Evolutionary conservation across 169 alveolate species (phyloP).

Genomic region (Plasmodium relictum): DNA sequence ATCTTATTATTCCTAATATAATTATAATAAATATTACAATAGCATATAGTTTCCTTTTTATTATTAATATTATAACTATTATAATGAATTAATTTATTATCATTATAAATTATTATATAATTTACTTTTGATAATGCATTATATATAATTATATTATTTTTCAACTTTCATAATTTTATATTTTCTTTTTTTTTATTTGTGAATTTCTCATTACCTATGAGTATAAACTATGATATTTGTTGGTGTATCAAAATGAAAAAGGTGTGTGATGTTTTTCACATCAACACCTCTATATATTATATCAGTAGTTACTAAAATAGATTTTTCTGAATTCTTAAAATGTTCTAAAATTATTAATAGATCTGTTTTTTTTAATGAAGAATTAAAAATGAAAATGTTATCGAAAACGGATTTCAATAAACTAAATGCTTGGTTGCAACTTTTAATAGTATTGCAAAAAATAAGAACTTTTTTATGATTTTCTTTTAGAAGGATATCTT

Average conservation of each 20-base stretch:
- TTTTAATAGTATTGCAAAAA: slow-evolving; percentile 58
- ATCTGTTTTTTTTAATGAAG: slow-evolving; percentile 54
- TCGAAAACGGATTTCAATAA: slow-evolving; percentile 44
- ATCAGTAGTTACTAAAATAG: slow-evolving; percentile 95
- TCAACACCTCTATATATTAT: slow-evolving; percentile 97
- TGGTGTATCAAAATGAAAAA: slow-evolving; percentile 95
- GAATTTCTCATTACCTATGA: slow-evolving; percentile 78
- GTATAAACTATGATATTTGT: slow-evolving; percentile 89
- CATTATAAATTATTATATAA: no score
- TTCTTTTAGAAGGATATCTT: slow-evolving; percentile 34
- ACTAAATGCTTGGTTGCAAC: slow-evolving; percentile 53
- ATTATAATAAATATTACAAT: no score
- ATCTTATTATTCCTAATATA: no score
- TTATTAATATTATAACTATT: no score
- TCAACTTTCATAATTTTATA: not conserved
- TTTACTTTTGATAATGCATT: no score
- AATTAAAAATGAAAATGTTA: slow-evolving; percentile 51
- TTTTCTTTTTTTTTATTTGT: not conserved
- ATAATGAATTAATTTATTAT: no score
- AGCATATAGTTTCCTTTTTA: no score
- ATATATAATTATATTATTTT: not conserved
- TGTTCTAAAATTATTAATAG: slow-evolving; percentile 81
- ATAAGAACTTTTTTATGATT: slow-evolving; percentile 59
- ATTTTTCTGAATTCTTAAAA: slow-evolving; percentile 90
- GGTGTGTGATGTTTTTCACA: slow-evolving; percentile 92